Base-by-base conservation (phyloP, 2,329 filamentous ascomycete genomes). In the Cryphonectria nitschkei region DNA sequence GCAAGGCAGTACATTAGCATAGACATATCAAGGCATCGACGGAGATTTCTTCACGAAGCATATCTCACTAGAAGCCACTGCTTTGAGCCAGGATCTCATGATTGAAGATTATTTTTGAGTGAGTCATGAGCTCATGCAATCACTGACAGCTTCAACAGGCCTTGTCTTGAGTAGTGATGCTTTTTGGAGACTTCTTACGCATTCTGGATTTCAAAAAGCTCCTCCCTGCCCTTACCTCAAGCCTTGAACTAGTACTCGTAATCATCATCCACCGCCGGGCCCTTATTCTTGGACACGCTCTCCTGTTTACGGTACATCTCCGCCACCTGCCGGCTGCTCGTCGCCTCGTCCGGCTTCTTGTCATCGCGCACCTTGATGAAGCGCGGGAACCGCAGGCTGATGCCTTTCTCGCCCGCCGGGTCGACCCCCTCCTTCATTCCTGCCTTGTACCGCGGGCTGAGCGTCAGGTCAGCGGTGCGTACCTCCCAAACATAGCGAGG, bases 231-330 rank as follows among this genome's bases (percentile, higher is more conserved):
- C 50, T 32, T 6, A 14, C 16, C 26, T 26, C n/a, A 16, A 3
- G 8, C n/a, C 3, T 54, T 9, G 19, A 60, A 19, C 46, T 81
- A 99, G 82, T 99, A 99, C 85, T 99, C 96, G 82, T 98, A 99
- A 80, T 98, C 95, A 82, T 98, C 95, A 84, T 99, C 96, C 69
- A 95, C 95, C 64, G 91, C 87, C 4, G 93, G 93, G 0, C 92
- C 93, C 84, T 97, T 97, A 70, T 85, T 94, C 85, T 96, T 97
- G 16, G 89, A 84, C 66, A 97, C 93, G 75, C 92, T 93, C 84
- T 98, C 95, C 84, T 99, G 96, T 82, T 93, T 95, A 75, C 91
- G 87, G 83, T 98, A 99, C 95, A 99, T 97, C 81, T 98, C 96
- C 0, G 94, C 95, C 65, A 99, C 93, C 82, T 96, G 93, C 66